A percentile compares a stretch with the other conserved stretches of the same genome.
Evolutionary conservation across 2,329 filamentous ascomycete genomes (phyloP).

Genomic region (Whalleya microplaca): DNA sequence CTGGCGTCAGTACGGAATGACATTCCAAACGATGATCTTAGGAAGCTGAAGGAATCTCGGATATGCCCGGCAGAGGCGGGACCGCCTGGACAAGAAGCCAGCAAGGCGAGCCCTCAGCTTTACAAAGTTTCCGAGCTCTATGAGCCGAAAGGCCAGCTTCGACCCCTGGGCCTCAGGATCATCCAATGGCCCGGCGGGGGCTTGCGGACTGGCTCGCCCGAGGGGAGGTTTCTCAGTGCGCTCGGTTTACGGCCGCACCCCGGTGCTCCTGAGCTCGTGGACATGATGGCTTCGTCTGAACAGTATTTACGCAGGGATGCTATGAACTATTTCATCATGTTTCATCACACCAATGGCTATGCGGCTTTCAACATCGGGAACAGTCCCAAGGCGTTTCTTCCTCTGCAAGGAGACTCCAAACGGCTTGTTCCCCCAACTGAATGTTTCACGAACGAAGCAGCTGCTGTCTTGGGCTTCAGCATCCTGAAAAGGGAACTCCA

Average conservation of each 20-base stretch:
- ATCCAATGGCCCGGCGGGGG: slow-evolving; percentile 80
- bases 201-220: slow-evolving; percentile 66
- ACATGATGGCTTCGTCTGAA: slow-evolving; percentile 72
- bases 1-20: slow-evolving; percentile 87
- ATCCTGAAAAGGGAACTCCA: slow-evolving; percentile 79
- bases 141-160: slow-evolving; percentile 73
- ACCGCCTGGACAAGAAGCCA: slow-evolving; percentile 57
- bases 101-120: slow-evolving; percentile 54
- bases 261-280: slow-evolving; percentile 72
- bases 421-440: slow-evolving; percentile 71
- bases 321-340: slow-evolving; percentile 80
- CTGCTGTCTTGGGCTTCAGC: slow-evolving; percentile 77
- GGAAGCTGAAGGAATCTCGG: slow-evolving; percentile 73
- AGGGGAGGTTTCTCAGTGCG: slow-evolving; percentile 72
- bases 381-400: slow-evolving; percentile 66
- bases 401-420: slow-evolving; percentile 69
- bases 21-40: slow-evolving; percentile 82
- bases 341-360: slow-evolving; percentile 81
- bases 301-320: slow-evolving; percentile 65
- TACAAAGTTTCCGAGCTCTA: slow-evolving; percentile 81
- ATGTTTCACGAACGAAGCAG: slow-evolving; percentile 82
- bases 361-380: slow-evolving; percentile 61
- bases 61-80: slow-evolving; percentile 81
- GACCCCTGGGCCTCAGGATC: slow-evolving; percentile 73
- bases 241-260: slow-evolving; percentile 78